Base-by-base conservation (phyloP, 495 filamentous ascomycete species). In the Staphylotrichum tortipilum region DNA sequence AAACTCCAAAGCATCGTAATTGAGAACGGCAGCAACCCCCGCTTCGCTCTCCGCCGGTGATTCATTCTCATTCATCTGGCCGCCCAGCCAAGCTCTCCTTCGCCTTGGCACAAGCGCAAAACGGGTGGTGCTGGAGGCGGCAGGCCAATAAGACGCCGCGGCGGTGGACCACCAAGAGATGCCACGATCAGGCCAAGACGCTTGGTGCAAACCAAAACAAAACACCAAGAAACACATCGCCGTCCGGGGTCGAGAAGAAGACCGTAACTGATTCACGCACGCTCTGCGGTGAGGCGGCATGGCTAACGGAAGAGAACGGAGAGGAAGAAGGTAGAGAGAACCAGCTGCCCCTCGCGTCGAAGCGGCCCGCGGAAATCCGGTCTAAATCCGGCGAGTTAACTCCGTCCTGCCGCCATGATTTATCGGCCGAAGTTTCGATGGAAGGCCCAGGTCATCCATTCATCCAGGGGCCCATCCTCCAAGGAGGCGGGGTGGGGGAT, bases 381-480 rank as follows among this genome's bases (percentile, higher is more conserved):
- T 10, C 46, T 49, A 31, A 49, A 15, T 31, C 46, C 46, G 46
- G 33, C 18, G 4, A 17, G 36, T 49, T 49, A 49, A 49, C 35
- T 40, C 46, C 46, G 41, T 15, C 17, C n/a, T 30, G 4, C 17
- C 26, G 11, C 17, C 15, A 44, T 44, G 41, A 44, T 19, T 44
- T 28, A 44, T 44, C 41, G 41, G 10, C 24, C 17, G 8, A 41
- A 7, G n/a, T n/a, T n/a, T n/a, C n/a, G n/a, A n/a, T n/a, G n/a
- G n/a, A n/a, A n/a, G n/a, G n/a, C n/a, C n/a, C n/a, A n/a, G n/a
- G n/a, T n/a, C n/a, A n/a, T n/a, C n/a, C n/a, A n/a, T n/a, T n/a
- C n/a, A n/a, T n/a, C n/a, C n/a, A n/a, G n/a, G n/a, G n/a, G n/a
- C n/a, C n/a, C n/a, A n/a, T n/a, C n/a, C n/a, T n/a, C n/a, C n/a